A percentile compares a stretch with the other conserved stretches of the same genome.
These are phyloP conservation scores for Crithidia mellificae DNA, from an alignment of 208 protist species.

Conservation along the genomic window DNA sequence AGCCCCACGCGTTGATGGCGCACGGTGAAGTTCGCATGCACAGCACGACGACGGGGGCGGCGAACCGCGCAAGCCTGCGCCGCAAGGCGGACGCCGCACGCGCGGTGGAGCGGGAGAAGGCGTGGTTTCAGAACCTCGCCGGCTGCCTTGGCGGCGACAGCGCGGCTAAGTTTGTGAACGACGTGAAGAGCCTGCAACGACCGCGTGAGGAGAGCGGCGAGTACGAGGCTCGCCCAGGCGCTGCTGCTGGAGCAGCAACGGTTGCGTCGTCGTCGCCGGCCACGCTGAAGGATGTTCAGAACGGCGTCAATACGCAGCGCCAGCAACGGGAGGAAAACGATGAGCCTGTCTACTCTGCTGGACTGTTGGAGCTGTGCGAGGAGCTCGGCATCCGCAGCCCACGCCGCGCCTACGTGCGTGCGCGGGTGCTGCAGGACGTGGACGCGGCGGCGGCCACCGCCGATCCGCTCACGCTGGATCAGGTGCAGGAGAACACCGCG, in stretches of 20 bases:
- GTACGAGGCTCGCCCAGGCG: slow-evolving; percentile 10
- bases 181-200: slow-evolving; percentile 33
- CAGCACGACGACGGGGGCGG: background rate
- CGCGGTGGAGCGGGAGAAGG: slow-evolving; percentile 10
- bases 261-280: background rate
- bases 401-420: slow-evolving; percentile 40
- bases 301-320: background rate
- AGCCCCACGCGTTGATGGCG: background rate
- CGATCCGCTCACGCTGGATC: slow-evolving; percentile 18
- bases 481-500: slow-evolving; percentile 34
- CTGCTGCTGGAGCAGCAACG: background rate
- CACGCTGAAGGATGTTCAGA: background rate
- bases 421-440: slow-evolving; percentile 25
- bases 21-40: background rate
- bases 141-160: slow-evolving; percentile 21
- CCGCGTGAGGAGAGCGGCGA: slow-evolving; percentile 9
- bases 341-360: slow-evolving; percentile 2
- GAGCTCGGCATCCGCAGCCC: slow-evolving; percentile 46
- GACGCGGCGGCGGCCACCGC: slow-evolving; percentile 18
- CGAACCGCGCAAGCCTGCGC: slow-evolving; percentile 23
- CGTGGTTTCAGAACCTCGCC: slow-evolving; percentile 25
- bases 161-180: slow-evolving; percentile 20
- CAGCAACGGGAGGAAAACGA: background rate
- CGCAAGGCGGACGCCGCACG: slow-evolving; percentile 19
- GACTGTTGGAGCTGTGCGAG: slow-evolving; percentile 30